Evolutionary conservation across 2,329 filamentous ascomycete species (phyloP).

Genomic region (Penicillium nordicum): DNA sequence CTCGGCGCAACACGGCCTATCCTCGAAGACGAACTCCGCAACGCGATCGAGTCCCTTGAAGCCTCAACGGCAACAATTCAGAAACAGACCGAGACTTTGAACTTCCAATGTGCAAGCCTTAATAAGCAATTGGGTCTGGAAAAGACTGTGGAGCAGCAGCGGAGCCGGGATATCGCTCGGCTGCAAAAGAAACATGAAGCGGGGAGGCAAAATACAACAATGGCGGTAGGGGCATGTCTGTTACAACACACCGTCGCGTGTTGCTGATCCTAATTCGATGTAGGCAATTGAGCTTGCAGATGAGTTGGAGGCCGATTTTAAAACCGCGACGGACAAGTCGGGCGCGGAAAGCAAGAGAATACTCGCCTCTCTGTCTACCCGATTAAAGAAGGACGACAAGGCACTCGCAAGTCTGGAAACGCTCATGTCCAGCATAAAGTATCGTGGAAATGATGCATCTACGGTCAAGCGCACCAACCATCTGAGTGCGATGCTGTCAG

Average conservation of each 20-base stretch:
- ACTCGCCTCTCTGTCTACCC: conserved; percentile 31
- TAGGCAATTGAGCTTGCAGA: conserved; percentile 37
- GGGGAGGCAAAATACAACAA: conserved; percentile 32
- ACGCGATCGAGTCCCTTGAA: conserved; percentile 35
- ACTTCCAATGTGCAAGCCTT: conserved; percentile 31
- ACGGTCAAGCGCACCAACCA: conserved; percentile 28
- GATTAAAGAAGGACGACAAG: conserved; percentile 39
- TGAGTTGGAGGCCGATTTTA: conserved; percentile 33
- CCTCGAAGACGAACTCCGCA: conserved; percentile 38
- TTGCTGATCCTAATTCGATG: conserved; percentile 18
- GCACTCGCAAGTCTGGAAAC: conserved; percentile 31
- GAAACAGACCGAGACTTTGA: conserved; percentile 33
- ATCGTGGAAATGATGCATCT: conserved; percentile 28
- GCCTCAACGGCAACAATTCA: conserved; percentile 36
- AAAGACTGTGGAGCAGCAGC: conserved; percentile 22
- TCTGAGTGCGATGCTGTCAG: conserved; percentile 31
- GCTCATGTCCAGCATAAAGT: conserved; percentile 27
- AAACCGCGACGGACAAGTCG: conserved; percentile 30
- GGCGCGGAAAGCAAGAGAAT: conserved; percentile 33
- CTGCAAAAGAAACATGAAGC: conserved; percentile 36
- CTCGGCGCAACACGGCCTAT: conserved; percentile 36
- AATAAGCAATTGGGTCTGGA: conserved; percentile 25
- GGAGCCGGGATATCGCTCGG: conserved; percentile 27
- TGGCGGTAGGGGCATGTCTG: conserved; percentile 28
- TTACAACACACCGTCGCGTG: not conserved